Base-by-base conservation (phyloP, 352 stramenopile genomes). In the Globisporangium nunn region DNA sequence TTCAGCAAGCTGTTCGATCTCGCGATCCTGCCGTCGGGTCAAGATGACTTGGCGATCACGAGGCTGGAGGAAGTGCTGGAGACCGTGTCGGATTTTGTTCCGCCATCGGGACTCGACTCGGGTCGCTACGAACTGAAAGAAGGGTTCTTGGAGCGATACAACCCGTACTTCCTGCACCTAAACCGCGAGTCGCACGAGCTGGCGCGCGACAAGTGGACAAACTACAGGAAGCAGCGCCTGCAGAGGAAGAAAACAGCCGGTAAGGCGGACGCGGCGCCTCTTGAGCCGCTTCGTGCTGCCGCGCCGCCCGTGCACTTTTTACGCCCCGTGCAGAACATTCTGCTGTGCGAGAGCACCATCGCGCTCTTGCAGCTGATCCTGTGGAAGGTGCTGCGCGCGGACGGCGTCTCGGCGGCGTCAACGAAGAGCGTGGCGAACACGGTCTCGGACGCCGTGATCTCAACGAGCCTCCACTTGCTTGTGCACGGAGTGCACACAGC, bases 1-100 rank as follows among this genome's bases (percentile, higher is more conserved):
- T 95, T 93, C 70, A 93, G 83, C 66, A 87, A 87, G 45, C 56
- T 95, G 5, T 82, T 88, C 51, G 85, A 95, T 31, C 68, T 91
- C 10, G 81, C 83, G 30, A 83, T 93, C 37, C 61, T 93, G 7
- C 85, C 85, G 4, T 89, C 83, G 11, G 85, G 85, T 1, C 83
- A 95, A 67, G 85, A 95, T 52, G 81, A 92, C 43, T 76, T 93
- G 8, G 78, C 85, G 17, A 74, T 86, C 18, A 50, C 76, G 2
- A 69, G 81, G 6, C 58, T 95, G 7, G 83, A 95, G 73, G 58
- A 54, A 35, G 68, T 90, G 23, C 54, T 95, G 14, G 52, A 59
- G 3, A 72, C 73, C n/a, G 81, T 95, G 7, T 76, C 85, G 1
- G 59, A 84, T 44, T 95, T 95, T 55, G 64, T 87, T 12, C 74